Evolutionary conservation across 2,329 filamentous ascomycete genomes (phyloP).

Genomic region (Paramyrothecium roridum): DNA sequence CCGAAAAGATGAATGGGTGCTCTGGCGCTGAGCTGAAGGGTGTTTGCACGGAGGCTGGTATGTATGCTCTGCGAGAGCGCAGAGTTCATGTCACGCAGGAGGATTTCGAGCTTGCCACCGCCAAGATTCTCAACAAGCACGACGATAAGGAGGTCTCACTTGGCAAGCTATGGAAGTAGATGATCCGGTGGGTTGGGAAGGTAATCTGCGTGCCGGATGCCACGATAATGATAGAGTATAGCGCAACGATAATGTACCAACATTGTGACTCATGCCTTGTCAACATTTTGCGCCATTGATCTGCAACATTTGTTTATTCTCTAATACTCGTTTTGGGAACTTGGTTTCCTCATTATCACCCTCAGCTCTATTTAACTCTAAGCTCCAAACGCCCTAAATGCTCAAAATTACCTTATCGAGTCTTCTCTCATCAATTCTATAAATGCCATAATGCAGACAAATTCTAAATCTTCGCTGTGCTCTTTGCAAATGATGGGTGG

Average conservation of each 20-base stretch:
- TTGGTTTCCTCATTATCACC: too few relatives aligned
- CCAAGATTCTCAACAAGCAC: constrained; percentile 99
- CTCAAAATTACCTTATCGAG: too few relatives aligned
- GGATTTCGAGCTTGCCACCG: constrained; percentile 96
- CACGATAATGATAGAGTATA: constrained; percentile 20
- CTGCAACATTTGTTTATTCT: too few relatives aligned
- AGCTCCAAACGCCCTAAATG: too few relatives aligned
- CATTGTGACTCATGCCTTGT: constrained; percentile 9
- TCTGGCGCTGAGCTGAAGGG: constrained; percentile 97
- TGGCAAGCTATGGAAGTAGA: constrained; percentile 69
- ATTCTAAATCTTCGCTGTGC: not conserved
- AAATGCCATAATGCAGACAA: too few relatives aligned
- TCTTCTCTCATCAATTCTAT: too few relatives aligned
- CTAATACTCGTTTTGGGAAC: too few relatives aligned
- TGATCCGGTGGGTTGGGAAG: constrained; percentile 2
- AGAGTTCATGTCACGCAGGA: constrained; percentile 98
- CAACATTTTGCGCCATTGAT: too few relatives aligned
- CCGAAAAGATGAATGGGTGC: constrained; percentile 99
- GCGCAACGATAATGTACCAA: constrained; percentile 27
- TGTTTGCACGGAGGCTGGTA: constrained; percentile 96
- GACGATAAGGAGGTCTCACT: constrained; percentile 95
- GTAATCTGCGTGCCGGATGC: not conserved
- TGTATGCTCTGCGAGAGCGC: constrained; percentile 94
- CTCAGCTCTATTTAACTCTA: too few relatives aligned
- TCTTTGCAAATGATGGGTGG: not conserved